Evolutionary conservation across 768 basidiomycete genomes (phyloP).

Genomic region (Suillus subaureus): DNA sequence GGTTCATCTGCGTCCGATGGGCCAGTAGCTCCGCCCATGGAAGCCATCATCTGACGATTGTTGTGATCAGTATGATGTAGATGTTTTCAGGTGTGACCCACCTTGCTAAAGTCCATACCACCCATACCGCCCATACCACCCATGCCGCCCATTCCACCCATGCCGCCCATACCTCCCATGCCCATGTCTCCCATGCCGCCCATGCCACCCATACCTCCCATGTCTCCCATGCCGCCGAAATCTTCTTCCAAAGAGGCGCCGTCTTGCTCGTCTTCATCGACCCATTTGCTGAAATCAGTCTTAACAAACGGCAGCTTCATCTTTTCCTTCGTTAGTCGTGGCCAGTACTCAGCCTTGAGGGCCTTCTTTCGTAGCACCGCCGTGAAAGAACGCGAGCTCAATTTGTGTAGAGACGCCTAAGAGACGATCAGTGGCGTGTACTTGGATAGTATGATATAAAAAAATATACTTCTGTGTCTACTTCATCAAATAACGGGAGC

Average conservation of each 20-base stretch:
- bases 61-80: conserved; percentile 12
- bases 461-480: conserved; percentile 67
- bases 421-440: conserved; percentile 19
- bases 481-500: conserved; percentile 74
- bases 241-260: conserved; percentile 49
- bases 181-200: conserved; percentile 63
- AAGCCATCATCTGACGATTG: conserved; percentile 43
- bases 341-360: conserved; percentile 80
- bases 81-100: conserved; percentile 25
- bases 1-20: conserved; percentile 15
- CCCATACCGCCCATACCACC: conserved; percentile 41
- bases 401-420: conserved; percentile 58
- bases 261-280: conserved; percentile 96
- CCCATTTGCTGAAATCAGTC: conserved; percentile 96
- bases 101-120: conserved; percentile 69
- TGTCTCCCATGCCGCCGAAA: conserved; percentile 34
- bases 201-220: conserved; percentile 49
- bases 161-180: conserved; percentile 48
- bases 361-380: conserved; percentile 84
- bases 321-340: conserved; percentile 89
- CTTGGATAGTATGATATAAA: conserved; percentile 14
- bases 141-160: conserved; percentile 48
- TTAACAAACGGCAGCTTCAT: conserved; percentile 80
- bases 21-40: conserved; percentile 27
- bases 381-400: conserved; percentile 68